phyloP scores from a whole-genome alignment of 2,329 filamentous ascomycete genomes.

The Beauveria scarabaeidicola region DNA sequence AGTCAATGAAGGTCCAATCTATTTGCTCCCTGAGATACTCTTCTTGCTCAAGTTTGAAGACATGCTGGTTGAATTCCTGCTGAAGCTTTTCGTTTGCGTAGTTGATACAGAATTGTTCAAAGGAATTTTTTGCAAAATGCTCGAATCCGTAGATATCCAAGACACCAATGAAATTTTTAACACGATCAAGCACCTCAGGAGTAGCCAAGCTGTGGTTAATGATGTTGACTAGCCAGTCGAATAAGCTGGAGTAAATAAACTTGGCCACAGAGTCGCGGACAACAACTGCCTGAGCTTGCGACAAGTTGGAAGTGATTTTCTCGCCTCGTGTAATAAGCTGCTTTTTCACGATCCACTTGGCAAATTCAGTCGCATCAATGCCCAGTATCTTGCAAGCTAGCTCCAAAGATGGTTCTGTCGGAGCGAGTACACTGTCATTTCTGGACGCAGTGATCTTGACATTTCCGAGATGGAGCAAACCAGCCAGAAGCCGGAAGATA shows the following conservation, averaged over 20 bases:
- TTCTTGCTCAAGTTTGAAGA: conserved; percentile 98
- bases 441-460: conserved; percentile 89
- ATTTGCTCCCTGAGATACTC: conserved; percentile 95
- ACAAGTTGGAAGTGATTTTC: conserved; percentile 94
- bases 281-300: conserved; percentile 85
- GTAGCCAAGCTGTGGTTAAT: conserved; percentile 89
- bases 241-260: conserved; percentile 95
- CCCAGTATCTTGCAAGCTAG: conserved; percentile 79
- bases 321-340: conserved; percentile 93
- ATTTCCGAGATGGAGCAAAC: conserved; percentile 88
- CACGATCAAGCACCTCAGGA: conserved; percentile 73
- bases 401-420: conserved; percentile 72
- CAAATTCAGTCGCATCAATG: conserved; percentile 77
- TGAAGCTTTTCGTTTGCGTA: conserved; percentile 99
- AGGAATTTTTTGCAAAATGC: conserved; percentile 98
- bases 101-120: conserved; percentile 99
- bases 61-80: conserved; percentile 98
- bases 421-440: conserved; percentile 74
- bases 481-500: conserved; percentile 85
- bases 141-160: conserved; percentile 99
- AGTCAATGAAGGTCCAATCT: conserved; percentile 99
- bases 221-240: conserved; percentile 97
- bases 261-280: conserved; percentile 97
- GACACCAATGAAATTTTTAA: conserved; percentile 90
- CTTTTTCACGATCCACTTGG: conserved; percentile 99